Conservation (phyloP, 805 yeast species). For the Lipomyces kockii region DNA sequence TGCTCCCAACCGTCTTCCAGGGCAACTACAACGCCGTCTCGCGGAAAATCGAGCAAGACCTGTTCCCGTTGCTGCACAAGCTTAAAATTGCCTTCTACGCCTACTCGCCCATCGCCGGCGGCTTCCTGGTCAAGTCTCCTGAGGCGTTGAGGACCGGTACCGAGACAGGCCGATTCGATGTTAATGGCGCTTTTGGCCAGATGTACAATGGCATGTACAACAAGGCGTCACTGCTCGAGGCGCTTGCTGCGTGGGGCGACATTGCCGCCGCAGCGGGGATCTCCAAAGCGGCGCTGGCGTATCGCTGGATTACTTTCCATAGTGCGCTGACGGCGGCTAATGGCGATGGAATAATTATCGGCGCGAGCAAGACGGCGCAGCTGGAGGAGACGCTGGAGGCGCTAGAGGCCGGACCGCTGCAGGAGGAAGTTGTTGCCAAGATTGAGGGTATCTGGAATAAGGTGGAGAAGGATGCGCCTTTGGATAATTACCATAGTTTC, state of each 20-base stretch:
- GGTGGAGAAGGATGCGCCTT: no score
- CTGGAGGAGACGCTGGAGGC: slow-evolving; percentile 35
- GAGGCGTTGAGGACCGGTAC: slow-evolving; percentile 24
- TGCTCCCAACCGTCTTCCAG: slow-evolving; percentile 40
- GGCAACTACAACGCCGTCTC: slow-evolving; percentile 41
- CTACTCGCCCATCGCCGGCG: slow-evolving; percentile 39
- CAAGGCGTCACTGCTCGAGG: slow-evolving; percentile 26
- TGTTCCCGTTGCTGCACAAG: slow-evolving; percentile 38
- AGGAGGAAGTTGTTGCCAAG: no score
- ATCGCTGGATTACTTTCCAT: slow-evolving; percentile 39
- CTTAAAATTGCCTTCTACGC: slow-evolving; percentile 39
- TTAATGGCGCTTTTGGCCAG: slow-evolving; percentile 20
- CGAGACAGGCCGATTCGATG: slow-evolving; percentile 21
- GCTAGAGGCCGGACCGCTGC: slow-evolving; percentile 11
- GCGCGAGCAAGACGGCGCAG: slow-evolving; percentile 34
- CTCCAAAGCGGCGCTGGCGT: slow-evolving; percentile 24
- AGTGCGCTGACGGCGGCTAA: slow-evolving; percentile 30
- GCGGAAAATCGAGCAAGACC: slow-evolving; percentile 32
- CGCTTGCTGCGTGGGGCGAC: slow-evolving; percentile 19
- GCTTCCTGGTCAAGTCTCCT: slow-evolving; percentile 30
- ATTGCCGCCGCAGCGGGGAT: slow-evolving; percentile 15
- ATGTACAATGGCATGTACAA: slow-evolving; percentile 20
- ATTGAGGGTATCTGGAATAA: no score
- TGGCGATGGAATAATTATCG: slow-evolving; percentile 40
- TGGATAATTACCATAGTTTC: no score